A percentile compares a stretch with the other conserved stretches of the same genome.
Conservation (phyloP, 129 eudicot genomes). For the Gnaphalium uliginosum region DNA sequence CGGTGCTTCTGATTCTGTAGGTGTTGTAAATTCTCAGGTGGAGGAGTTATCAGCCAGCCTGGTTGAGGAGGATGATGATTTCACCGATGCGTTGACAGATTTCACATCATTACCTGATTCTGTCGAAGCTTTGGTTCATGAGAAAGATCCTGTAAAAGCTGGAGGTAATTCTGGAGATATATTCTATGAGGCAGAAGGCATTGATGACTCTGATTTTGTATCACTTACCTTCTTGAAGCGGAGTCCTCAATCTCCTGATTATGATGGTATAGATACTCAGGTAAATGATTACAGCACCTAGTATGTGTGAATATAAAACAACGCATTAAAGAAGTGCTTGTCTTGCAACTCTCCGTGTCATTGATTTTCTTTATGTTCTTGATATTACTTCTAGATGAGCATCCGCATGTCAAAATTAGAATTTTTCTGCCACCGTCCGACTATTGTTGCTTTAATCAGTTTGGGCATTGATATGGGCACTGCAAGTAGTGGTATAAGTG, state of each 20-base stretch:
- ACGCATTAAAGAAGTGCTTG: not conserved
- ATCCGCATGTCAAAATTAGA: constrained; percentile 87
- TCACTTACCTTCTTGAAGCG: constrained; percentile 66
- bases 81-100: constrained; percentile 82
- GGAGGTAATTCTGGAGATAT: constrained; percentile 53
- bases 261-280: constrained; percentile 90
- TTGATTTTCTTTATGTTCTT: constrained; percentile 23
- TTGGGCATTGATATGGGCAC: constrained; percentile 79
- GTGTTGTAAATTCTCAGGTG: constrained; percentile 39
- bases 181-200: constrained; percentile 72
- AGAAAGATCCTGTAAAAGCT: constrained; percentile 45
- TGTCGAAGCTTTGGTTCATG: constrained; percentile 42
- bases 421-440: constrained; percentile 84
- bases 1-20: constrained; percentile 31
- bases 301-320: constrained; percentile 6
- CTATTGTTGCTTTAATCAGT: constrained; percentile 77
- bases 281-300: constrained; percentile 35
- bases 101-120: constrained; percentile 59
- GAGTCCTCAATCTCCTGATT: constrained; percentile 73
- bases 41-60: constrained; percentile 38
- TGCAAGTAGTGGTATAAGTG: constrained; percentile 43
- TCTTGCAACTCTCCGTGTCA: not conserved
- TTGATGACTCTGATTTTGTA: constrained; percentile 79
- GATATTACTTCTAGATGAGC: constrained; percentile 61
- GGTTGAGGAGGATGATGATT: constrained; percentile 74